Base-by-base conservation (phyloP, 2,329 filamentous ascomycete species). In the Aspergillus pseudoterreus region DNA sequence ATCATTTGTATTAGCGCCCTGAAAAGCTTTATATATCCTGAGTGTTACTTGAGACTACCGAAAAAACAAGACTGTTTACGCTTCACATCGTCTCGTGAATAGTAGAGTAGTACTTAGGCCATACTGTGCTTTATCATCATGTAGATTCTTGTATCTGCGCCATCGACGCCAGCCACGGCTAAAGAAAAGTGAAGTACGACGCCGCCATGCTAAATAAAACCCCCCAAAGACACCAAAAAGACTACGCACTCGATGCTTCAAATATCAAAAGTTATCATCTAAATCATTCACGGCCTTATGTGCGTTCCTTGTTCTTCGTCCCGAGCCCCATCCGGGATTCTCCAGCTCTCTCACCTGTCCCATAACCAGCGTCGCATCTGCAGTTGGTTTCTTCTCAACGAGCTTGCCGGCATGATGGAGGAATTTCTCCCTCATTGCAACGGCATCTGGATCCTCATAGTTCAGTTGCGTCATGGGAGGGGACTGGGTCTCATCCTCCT, bases 381-480 rank as follows among this genome's bases (percentile, higher is more conserved):
- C 48, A 14, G 51, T 47, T 12, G 51, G 50, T 4, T 58, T 51
- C 49, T 68, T 66, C 14, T 75, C 52, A 59, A 76, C 54, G 62
- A 78, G 30, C 61, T 81, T 61, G 63, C 75, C 56, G 1, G 67
- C 66, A 47, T 67, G 55, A 4, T 77, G 76, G 56, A 80, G 76
- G 24, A 77, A 78, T 35, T 77, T 78, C 32, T 82, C 79, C n/a
- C 78, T 78, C 60, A 82, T 81, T 49, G 77, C 77, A 11, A 77
- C 74, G 2, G 80, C 79, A 43, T 83, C 74, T 1, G 73, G 68
- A 53, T 77, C 75, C 51, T 78, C 74, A 50, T 78, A 78, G 24
- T 73, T 72, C 15, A 78, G 60, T 57, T 78, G 75, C 5, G 75
- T 78, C 71, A 76, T 71, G 12, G 65, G 66, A 12, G 73, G 71